A percentile compares a stretch with the other conserved stretches of the same genome.
These are phyloP conservation scores for Wolfiporia cocos DNA, from an alignment of 1,284 basidiomycete genomes.

Conservation along the genomic window DNA sequence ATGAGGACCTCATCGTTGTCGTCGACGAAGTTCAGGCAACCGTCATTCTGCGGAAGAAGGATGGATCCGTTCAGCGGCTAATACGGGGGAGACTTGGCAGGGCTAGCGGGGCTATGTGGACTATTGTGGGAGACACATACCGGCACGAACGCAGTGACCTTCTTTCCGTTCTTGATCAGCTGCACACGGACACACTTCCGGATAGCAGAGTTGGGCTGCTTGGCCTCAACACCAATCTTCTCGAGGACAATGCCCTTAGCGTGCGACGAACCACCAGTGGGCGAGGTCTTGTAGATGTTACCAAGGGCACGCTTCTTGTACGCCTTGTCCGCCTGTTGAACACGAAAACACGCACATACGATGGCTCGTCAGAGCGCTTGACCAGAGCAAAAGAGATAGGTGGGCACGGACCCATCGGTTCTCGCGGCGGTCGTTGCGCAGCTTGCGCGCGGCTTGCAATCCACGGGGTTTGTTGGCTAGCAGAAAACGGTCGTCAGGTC, in stretches of 20 bases:
- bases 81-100: too few species aligned
- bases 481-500: slow-evolving; percentile 15
- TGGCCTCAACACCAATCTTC: slow-evolving; percentile 93
- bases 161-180: slow-evolving; percentile 99
- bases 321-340: slow-evolving; percentile 85
- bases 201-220: slow-evolving; percentile 99
- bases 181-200: slow-evolving; percentile 99
- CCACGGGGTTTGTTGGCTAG: slow-evolving; percentile 97
- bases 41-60: slow-evolving; percentile 73
- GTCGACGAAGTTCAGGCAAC: slow-evolving; percentile 98
- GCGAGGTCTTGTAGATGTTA: slow-evolving; percentile 99
- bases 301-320: slow-evolving; percentile 99
- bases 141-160: slow-evolving; percentile 88
- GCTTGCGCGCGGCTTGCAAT: slow-evolving; percentile 98
- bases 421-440: slow-evolving; percentile 89
- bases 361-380: slow-evolving; percentile 1
- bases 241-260: slow-evolving; percentile 99
- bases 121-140: slow-evolving; percentile 28
- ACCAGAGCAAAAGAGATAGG: background rate
- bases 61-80: slow-evolving; percentile 11
- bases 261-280: slow-evolving; percentile 98
- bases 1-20: slow-evolving; percentile 99
- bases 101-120: too few species aligned
- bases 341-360: background rate
- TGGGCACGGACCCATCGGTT: slow-evolving; percentile 93